Evolutionary conservation across 495 filamentous ascomycete genomes (phyloP), one percentile per base, ranked within the genome.

Genomic region (Trichocladium uniseriatum): DNA sequence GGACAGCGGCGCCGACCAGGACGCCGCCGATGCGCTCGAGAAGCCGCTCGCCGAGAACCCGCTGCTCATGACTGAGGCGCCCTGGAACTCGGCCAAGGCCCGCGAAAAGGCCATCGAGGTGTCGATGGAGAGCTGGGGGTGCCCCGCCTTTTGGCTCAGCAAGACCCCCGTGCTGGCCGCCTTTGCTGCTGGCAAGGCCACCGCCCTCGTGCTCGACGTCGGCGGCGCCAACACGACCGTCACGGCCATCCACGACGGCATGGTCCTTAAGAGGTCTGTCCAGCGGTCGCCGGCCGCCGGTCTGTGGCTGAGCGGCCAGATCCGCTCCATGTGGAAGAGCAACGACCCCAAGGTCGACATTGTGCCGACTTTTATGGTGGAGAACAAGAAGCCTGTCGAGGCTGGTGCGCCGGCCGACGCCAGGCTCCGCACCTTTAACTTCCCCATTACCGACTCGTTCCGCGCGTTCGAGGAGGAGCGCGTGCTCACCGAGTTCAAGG

Each of bases 71-170:
- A 94, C 86, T 5, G 92, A 98, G 70, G 84, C 87, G 18, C 84
- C 86, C 22, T 96, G 90, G 91, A 97, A 94, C 63, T 72, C 83
- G 18, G 64, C 77, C 14, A 97, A 95, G 68, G 79, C 83, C 50
- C 76, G 92, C 32, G 92, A 98, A 66, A 90, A 87, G 73, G 81
- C 82, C 6, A 88, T 96, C 55, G 94, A 98, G 68, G 79, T 95
- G 45, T 87, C 83, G 24, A 95, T 98, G 81, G 92, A 98, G 74
- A 84, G 79, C 54, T 98, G 91, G 84, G 90, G 89, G 14, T 81
- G 79, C 32, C 92, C 92, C 13, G 92, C 92, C 4, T 97, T 94
- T 69, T 98, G 89, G 74, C 73, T 95, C 43, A 86, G 84, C 45
- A 54, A 67, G 49, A 77, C 75, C 32, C 72, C 75, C 2, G 74